phyloP scores from a whole-genome alignment of 2,329 filamentous ascomycete species.

The Zasmidium angulare region DNA sequence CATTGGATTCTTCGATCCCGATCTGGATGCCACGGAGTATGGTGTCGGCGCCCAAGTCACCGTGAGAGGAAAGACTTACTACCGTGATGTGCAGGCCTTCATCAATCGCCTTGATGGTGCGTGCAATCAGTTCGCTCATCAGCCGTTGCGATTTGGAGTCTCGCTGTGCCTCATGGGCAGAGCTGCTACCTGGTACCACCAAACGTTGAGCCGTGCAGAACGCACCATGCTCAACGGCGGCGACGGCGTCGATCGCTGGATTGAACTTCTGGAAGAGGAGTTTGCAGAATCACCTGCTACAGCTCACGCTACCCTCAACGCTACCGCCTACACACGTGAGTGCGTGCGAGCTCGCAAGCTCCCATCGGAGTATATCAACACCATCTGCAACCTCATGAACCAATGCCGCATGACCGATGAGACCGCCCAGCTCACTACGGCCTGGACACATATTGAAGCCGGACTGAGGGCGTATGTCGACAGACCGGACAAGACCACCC shows the following conservation, averaged over 20 bases:
- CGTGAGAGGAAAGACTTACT: not conserved
- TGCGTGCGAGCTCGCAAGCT: too few species aligned
- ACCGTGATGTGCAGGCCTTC: not conserved
- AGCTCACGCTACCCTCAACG: not conserved
- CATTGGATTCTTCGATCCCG: not conserved
- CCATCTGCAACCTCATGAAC: too few species aligned
- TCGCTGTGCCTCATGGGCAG: not conserved
- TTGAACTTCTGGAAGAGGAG: not conserved
- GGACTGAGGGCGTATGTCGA: too few species aligned
- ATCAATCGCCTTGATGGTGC: not conserved
- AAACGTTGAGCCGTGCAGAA: not conserved
- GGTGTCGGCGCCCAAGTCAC: not conserved
- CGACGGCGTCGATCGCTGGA: not conserved
- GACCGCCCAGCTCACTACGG: too few species aligned
- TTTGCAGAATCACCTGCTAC: not conserved
- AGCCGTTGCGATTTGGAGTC: not conserved
- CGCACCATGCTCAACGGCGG: not conserved
- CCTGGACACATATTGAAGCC: too few species aligned
- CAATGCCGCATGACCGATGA: too few species aligned
- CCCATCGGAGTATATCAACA: too few species aligned
- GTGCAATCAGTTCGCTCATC: not conserved
- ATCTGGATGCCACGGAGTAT: not conserved
- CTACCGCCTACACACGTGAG: not conserved
- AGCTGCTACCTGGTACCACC: not conserved
- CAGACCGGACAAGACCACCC: too few species aligned